phyloP scores from a whole-genome alignment of 2,329 filamentous ascomycete genomes.

The Epichloe uncinata region DNA sequence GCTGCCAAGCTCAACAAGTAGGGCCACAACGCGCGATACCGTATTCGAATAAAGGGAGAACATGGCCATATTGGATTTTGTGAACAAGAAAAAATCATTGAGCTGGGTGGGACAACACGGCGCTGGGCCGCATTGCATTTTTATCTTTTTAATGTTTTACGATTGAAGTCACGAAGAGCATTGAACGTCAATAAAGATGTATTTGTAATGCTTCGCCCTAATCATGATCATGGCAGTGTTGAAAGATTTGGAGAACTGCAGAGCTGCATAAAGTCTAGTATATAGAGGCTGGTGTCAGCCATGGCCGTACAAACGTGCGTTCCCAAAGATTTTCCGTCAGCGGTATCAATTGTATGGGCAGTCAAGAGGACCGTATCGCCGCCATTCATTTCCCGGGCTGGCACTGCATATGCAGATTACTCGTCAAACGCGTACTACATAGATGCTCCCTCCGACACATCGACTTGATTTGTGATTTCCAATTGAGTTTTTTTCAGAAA shows the following conservation, averaged over 20 bases:
- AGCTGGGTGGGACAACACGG: background rate
- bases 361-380: no score
- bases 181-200: background rate
- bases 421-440: no score
- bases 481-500: no score
- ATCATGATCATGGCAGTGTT: background rate
- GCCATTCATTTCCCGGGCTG: no score
- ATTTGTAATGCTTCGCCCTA: background rate
- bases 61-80: background rate
- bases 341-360: no score
- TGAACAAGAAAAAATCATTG: background rate
- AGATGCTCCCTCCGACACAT: no score
- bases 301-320: background rate
- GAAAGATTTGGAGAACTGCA: background rate
- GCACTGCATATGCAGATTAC: no score
- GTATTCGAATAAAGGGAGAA: background rate
- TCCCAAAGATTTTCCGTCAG: no score
- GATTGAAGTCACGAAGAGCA: background rate
- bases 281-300: background rate
- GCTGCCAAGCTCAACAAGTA: constrained; percentile 22
- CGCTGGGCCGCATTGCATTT: background rate
- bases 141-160: background rate
- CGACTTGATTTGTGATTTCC: no score
- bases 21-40: constrained; percentile 1
- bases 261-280: background rate